Conservation (phyloP, 768 basidiomycete species). For the Megacollybia marginata region DNA sequence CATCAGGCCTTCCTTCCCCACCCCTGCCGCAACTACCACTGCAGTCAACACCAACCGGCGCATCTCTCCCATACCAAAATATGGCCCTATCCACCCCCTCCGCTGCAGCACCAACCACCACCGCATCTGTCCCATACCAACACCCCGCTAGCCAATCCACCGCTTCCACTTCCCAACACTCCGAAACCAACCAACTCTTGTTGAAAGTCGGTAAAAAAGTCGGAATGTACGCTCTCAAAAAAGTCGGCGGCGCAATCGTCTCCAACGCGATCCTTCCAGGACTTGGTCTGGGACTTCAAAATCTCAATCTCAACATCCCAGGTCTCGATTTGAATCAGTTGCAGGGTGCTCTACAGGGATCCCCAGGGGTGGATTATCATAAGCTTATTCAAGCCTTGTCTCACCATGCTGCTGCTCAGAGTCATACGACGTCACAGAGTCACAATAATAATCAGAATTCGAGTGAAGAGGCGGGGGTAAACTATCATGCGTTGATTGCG, state of each 20-base stretch:
- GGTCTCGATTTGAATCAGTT: background rate
- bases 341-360: background rate
- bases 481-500: background rate
- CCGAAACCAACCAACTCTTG: background rate
- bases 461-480: background rate
- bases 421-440: too few relatives aligned
- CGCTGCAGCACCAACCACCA: too few relatives aligned
- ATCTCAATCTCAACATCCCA: background rate
- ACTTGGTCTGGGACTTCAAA: background rate
- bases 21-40: too few relatives aligned
- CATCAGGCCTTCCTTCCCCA: too few relatives aligned
- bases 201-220: background rate
- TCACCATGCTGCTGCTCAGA: background rate
- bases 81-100: too few relatives aligned
- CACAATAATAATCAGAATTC: background rate
- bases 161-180: background rate
- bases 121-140: background rate
- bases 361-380: background rate
- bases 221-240: background rate
- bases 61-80: too few relatives aligned
- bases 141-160: background rate
- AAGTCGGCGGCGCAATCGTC: background rate
- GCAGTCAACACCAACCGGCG: too few relatives aligned
- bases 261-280: background rate
- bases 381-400: background rate